Base-by-base conservation (phyloP, 108 stramenopile species). In the Fistulifera pelliculosa region DNA sequence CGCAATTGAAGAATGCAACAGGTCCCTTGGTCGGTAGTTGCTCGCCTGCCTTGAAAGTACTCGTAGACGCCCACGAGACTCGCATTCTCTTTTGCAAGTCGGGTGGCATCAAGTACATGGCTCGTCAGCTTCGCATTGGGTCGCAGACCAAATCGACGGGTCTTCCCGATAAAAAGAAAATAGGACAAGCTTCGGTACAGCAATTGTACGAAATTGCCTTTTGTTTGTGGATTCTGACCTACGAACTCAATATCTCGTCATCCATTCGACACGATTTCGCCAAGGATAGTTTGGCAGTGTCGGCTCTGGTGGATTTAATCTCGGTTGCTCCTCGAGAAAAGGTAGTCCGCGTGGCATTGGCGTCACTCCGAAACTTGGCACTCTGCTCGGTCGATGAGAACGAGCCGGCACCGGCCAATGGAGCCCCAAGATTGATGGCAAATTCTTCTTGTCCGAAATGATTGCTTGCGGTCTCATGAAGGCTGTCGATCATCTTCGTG, bases 171-270 rank as follows among this genome's bases (percentile, higher is more conserved):
- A 49, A 74, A 3, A 71, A 79, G 31, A 71, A 35, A 35, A 35
- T 35, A 8, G 82, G 73, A 44, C 75, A 79, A 62, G 77, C 77
- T 12, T 79, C 83, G 21, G 89, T 94, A 14, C 97, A 98, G 66
- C 93, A 93, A 55, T 60, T 95, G 48, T 98, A 98, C 73, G 97
- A 95, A 70, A 71, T 98, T 26, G 52, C 71, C 54, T 98, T 98
- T 60, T 93, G 85, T 60, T 70, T 98, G 47, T 98, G 97, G 97
- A 76, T 89, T 19, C 62, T 96, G 49, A 90, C 90, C 22, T 95
- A 94, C 45, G 89, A 93, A 66, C 66, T 91, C 17, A 83, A 83
- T 54, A 47, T 52, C 35, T 84, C 73, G 17, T 75, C 73, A 31
- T 40, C 64, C 27, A 80, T 87, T 13, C 83, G 84, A 41, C 67